Conservation (phyloP, 164 flowering plant species). For the Liriodendron chinense region DNA sequence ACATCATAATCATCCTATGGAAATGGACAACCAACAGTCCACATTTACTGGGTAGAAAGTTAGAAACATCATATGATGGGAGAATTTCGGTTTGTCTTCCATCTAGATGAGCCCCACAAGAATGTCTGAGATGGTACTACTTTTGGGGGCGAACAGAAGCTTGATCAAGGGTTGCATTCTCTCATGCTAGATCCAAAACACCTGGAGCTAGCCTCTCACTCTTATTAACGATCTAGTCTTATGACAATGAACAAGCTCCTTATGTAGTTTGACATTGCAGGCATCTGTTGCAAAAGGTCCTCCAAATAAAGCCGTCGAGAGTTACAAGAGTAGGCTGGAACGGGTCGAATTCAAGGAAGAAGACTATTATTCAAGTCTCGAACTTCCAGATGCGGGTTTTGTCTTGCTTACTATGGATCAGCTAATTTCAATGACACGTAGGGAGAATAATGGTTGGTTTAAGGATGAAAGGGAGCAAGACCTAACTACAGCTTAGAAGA, state of each 20-base stretch:
- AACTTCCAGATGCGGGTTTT: conserved; percentile 37
- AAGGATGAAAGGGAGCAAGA: no score
- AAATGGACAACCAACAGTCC: neutral
- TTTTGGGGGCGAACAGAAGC: no score
- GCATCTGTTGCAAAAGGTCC: conserved; percentile 50
- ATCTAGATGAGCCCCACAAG: neutral
- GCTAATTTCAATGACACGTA: conserved; percentile 21
- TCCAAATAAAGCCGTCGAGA: conserved; percentile 41
- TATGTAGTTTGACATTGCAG: conserved; percentile 21
- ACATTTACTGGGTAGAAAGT: neutral
- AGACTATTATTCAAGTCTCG: conserved; percentile 26
- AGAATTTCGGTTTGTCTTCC: neutral
- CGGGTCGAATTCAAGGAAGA: conserved; percentile 31
- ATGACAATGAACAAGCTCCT: neutral
- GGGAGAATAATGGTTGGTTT: no score
- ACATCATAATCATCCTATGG: neutral
- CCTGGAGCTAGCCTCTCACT: neutral
- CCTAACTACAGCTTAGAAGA: no score
- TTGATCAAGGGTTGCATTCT: neutral
- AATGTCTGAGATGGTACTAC: no score
- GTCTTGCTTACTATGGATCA: conserved; percentile 33
- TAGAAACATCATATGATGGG: neutral
- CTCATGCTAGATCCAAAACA: neutral
- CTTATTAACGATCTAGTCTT: neutral
- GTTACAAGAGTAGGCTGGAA: conserved; percentile 35